Evolutionary conservation across 305 asterid species (phyloP), one percentile per base, ranked within the genome.

Genomic region (Euphrasia arctica): DNA sequence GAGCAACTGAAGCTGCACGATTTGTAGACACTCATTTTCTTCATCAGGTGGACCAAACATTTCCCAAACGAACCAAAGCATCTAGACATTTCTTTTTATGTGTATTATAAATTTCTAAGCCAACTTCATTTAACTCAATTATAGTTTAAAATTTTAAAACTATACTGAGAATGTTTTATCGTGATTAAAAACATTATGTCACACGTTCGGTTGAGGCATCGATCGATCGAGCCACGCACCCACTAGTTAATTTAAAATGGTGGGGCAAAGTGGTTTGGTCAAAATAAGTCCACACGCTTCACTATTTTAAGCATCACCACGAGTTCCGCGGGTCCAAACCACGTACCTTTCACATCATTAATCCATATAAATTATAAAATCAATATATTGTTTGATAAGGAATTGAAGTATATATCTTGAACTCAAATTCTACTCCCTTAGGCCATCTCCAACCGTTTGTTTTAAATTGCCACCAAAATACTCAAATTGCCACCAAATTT

Each of bases 1-100:
- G 75, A 73, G 76, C 68, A 74, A 79, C 81, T 71, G 69, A 72
- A 73, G 74, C 55, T 56, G 74, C 82, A 73, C 74, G 78, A 63
- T 58, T 18, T 55, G 58, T 68, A 58, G 64, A 25, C 64, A 50
- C 58, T 50, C 55, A 43, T 65, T 69, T 68, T 29, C 64, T 41
- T 31, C 15, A 6, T 50, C 2, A 50, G 56, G 69, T 76, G 82
- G 78, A 70, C 81, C 81, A 69, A 75, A 60, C 63, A 31, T 2
- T 36, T 60, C 42, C 41, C 50, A 55, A 55, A 70, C 58, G 45
- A 29, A 13, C 75, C 78, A 66, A 68, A 47, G 50, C 59, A 6
- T 43, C 49, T 9, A 15, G 32, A 12, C 11, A 15, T 31, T 68
- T 31, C 11, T 4, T 14, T 58, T 50, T 0, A 15, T 50, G 13